Evolutionary conservation across 257 asterid genomes (phyloP).

Genomic region (Primulina eburnea): DNA sequence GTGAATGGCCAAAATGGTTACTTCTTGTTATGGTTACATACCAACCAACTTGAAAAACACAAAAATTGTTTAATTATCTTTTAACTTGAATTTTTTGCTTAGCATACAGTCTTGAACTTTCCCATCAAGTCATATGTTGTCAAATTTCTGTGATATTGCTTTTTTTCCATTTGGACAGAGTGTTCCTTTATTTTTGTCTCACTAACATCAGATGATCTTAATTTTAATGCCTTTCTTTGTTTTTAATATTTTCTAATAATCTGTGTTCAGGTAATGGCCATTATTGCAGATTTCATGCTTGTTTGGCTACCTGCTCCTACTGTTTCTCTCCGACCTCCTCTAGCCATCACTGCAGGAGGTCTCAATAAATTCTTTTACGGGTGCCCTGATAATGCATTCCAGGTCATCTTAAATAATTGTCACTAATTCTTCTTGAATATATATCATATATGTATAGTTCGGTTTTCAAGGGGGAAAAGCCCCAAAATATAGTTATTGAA

Average conservation of each 20-base stretch:
- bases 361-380: constrained; percentile 72
- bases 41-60: background rate
- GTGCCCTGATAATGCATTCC: constrained; percentile 97
- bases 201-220: background rate
- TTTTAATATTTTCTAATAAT: constrained; percentile 20
- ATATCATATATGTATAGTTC: background rate
- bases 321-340: constrained; percentile 72
- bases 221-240: background rate
- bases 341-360: constrained; percentile 57
- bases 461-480: background rate
- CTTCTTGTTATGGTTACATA: background rate
- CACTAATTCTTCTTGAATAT: constrained; percentile 14
- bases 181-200: background rate
- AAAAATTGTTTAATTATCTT: background rate
- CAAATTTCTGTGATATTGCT: background rate
- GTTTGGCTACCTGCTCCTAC: constrained; percentile 99
- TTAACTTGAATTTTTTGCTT: too few species aligned
- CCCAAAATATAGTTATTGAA: background rate
- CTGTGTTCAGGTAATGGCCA: constrained; percentile 77
- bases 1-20: background rate
- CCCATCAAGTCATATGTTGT: background rate
- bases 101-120: background rate
- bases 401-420: constrained; percentile 42
- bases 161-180: background rate
- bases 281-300: constrained; percentile 96